Percentiles rank a stretch among this genome's conserved stretches.
Evolutionary conservation across 108 stramenopile genomes (phyloP).

Genomic region (Phaeodactylum tricornutum): DNA sequence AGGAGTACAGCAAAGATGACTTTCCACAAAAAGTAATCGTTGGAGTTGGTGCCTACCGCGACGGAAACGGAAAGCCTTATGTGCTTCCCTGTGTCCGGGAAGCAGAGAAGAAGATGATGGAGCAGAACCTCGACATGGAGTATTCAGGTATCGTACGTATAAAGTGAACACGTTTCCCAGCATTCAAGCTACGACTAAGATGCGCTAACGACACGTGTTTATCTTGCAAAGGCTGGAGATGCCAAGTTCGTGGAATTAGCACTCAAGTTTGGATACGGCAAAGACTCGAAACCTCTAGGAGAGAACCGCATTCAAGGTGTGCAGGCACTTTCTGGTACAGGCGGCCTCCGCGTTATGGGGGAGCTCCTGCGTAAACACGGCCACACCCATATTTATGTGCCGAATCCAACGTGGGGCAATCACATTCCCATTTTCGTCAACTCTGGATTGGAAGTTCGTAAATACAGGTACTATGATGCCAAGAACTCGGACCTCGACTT

Average conservation of each 20-base stretch:
- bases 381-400: slow-evolving; percentile 83
- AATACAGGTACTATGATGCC: slow-evolving; percentile 88
- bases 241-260: slow-evolving; percentile 83
- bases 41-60: slow-evolving; percentile 94
- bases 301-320: slow-evolving; percentile 84
- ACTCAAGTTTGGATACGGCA: slow-evolving; percentile 92
- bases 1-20: slow-evolving; percentile 56
- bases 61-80: slow-evolving; percentile 91
- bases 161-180: too few relatives aligned
- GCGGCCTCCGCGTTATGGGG: slow-evolving; percentile 91
- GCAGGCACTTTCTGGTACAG: slow-evolving; percentile 97
- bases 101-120: slow-evolving; percentile 81
- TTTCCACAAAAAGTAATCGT: slow-evolving; percentile 82
- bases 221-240: slow-evolving; percentile 88
- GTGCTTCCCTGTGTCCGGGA: slow-evolving; percentile 91
- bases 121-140: slow-evolving; percentile 62
- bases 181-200: neutral
- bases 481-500: slow-evolving; percentile 78
- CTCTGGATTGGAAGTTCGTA: slow-evolving; percentile 85
- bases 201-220: too few relatives aligned
- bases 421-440: slow-evolving; percentile 92
- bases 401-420: slow-evolving; percentile 98
- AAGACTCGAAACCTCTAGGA: slow-evolving; percentile 66
- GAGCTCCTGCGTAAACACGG: slow-evolving; percentile 81
- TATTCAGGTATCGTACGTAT: slow-evolving; percentile 69